Percentiles rank a stretch among this genome's conserved stretches.
Conservation (phyloP, 305 asterid species). For the Solanum aculeatissimum region DNA sequence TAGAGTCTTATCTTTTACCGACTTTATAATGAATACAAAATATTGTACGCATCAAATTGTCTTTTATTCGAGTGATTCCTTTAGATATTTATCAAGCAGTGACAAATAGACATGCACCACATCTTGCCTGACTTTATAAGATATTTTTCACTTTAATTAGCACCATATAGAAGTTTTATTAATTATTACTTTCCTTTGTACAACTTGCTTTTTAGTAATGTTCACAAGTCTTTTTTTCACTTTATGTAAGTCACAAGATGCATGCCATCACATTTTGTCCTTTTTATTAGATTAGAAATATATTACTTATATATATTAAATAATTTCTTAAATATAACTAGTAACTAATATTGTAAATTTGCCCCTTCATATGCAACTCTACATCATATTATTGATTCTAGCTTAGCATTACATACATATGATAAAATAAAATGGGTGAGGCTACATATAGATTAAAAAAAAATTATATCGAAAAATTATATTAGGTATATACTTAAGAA, state of each 20-base stretch:
- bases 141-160: not conserved
- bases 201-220: not conserved
- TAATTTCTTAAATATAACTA: not conserved
- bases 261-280: not conserved
- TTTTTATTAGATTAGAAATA: not conserved
- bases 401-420: not conserved
- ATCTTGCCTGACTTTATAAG: not conserved
- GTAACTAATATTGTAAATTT: not conserved
- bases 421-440: not conserved
- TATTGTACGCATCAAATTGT: accelerated
- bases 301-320: not conserved
- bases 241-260: not conserved
- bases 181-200: not conserved
- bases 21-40: not conserved
- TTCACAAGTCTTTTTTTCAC: not conserved
- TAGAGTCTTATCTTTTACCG: not conserved
- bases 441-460: not conserved
- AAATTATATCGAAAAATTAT: not conserved
- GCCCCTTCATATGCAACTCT: not conserved
- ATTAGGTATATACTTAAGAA: not conserved
- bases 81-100: not conserved
- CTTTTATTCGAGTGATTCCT: not conserved
- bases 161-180: not conserved
- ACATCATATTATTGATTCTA: not conserved
- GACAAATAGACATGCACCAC: not conserved